phyloP scores from a whole-genome alignment of 2,329 filamentous ascomycete genomes.

The Akanthomyces muscarius region DNA sequence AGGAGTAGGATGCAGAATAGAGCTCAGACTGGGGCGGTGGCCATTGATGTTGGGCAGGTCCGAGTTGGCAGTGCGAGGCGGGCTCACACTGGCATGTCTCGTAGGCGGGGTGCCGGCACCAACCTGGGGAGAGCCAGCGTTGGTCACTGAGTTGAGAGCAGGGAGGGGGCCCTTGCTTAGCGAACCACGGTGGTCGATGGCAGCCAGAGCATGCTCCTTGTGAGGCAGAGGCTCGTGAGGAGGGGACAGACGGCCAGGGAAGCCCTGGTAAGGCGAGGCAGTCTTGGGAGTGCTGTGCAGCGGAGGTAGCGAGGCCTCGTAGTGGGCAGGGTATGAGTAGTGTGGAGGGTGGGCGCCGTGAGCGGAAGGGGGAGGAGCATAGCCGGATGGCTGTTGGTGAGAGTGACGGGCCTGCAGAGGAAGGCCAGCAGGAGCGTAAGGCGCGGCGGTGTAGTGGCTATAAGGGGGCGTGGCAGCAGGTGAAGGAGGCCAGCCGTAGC shows the following conservation, averaged over 20 bases:
- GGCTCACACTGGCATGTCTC: constrained; percentile 46
- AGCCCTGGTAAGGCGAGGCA: constrained; percentile 30
- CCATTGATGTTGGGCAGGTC: constrained; percentile 26
- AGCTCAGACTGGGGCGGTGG: constrained; percentile 42
- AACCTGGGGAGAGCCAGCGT: constrained; percentile 26
- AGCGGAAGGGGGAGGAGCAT: constrained; percentile 23
- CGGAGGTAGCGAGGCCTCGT: constrained; percentile 38
- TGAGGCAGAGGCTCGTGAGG: constrained; percentile 41
- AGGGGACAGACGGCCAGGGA: constrained; percentile 33
- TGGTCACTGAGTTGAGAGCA: constrained; percentile 34
- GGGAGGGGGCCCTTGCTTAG: constrained; percentile 42
- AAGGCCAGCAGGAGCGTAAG: constrained; percentile 31
- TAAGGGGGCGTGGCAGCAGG: constrained; percentile 53
- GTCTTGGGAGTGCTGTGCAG: constrained; percentile 31
- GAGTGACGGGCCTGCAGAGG: not conserved
- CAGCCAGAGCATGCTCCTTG: constrained; percentile 41
- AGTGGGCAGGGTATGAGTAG: constrained; percentile 27
- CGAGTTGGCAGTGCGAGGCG: constrained; percentile 40
- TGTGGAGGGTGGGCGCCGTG: constrained; percentile 27
- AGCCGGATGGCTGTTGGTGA: constrained; percentile 24
- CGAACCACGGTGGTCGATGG: constrained; percentile 19
- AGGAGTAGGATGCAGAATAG: constrained; percentile 48
- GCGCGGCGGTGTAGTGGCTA: constrained; percentile 39
- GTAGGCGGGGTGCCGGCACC: constrained; percentile 41
- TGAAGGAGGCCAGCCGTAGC: constrained; percentile 53